Percentiles rank a stretch among this genome's conserved stretches.
These are phyloP conservation scores for Leishmania aethiopica DNA, from an alignment of 208 protist genomes.

Conservation along the genomic window DNA sequence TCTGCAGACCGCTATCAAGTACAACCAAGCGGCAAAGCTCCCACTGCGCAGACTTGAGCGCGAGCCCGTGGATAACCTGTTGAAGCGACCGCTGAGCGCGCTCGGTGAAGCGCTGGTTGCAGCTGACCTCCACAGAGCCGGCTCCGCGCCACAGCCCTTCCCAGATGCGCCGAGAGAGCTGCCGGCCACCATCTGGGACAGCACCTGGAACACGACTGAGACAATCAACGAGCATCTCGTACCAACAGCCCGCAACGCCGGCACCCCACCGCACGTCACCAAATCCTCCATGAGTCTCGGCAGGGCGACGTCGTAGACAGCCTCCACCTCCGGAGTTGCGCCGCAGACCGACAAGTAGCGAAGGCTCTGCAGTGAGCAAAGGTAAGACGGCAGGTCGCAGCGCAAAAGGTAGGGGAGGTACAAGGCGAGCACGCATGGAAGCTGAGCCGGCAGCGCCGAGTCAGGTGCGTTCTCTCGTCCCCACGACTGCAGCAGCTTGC, in stretches of 20 bases:
- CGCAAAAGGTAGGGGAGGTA: conserved; percentile 28
- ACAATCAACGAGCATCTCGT: conserved; percentile 2
- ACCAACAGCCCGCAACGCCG: conserved; percentile 3
- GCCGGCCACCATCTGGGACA: conserved; percentile 1
- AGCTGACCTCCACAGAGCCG: conserved; percentile 7
- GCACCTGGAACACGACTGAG: not conserved
- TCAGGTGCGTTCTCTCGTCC: not conserved
- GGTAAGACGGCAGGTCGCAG: conserved; percentile 25
- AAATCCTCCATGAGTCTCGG: conserved; percentile 26
- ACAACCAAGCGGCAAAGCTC: conserved; percentile 25
- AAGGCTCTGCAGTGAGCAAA: conserved; percentile 12
- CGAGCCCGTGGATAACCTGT: conserved; percentile 4
- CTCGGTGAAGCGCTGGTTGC: conserved; percentile 2
- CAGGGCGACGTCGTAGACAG: conserved; percentile 16
- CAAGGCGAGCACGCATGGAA: conserved; percentile 24
- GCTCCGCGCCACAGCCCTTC: conserved; percentile 30
- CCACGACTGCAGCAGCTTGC: conserved; percentile 19
- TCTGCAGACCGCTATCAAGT: conserved; percentile 12
- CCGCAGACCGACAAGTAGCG: not conserved
- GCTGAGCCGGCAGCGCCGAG: conserved; percentile 15
- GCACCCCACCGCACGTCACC: conserved; percentile 10
- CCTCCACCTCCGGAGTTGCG: conserved; percentile 12
- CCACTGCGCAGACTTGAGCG: conserved; percentile 18
- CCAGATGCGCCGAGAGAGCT: conserved; percentile 24
- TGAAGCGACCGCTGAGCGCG: conserved; percentile 3